phyloP scores from a whole-genome alignment of 2,329 filamentous ascomycete species.

The Diaporthe sp. region DNA sequence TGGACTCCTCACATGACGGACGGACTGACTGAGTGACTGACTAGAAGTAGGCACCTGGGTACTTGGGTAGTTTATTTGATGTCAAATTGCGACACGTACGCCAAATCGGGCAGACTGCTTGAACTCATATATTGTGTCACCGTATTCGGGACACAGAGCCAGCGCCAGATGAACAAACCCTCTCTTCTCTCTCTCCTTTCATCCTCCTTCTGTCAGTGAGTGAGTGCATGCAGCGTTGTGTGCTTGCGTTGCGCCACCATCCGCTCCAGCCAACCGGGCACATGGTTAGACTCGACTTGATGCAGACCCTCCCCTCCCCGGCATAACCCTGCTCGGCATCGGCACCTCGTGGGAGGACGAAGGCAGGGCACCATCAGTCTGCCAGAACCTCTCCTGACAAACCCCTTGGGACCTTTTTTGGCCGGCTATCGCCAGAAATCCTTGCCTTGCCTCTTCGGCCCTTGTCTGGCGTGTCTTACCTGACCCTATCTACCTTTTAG shows the following conservation, averaged over 20 bases:
- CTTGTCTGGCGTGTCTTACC: slow-evolving; percentile 26
- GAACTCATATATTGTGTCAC: neutral
- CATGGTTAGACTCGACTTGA: slow-evolving; percentile 1
- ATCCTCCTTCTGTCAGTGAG: neutral
- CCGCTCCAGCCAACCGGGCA: slow-evolving; percentile 29
- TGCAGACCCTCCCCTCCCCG: slow-evolving; percentile 35
- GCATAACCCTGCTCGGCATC: slow-evolving; percentile 11
- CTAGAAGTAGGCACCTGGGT: neutral
- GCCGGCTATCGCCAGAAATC: slow-evolving; percentile 28
- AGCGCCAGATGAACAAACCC: neutral
- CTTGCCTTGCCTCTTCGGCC: slow-evolving; percentile 20
- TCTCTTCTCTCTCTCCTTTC: neutral
- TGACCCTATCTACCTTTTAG: slow-evolving; percentile 6
- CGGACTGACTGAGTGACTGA: neutral
- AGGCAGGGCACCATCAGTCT: slow-evolving; percentile 10
- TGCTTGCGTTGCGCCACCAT: slow-evolving; percentile 15
- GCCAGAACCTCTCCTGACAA: slow-evolving; percentile 20
- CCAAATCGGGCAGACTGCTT: neutral
- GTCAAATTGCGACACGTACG: neutral
- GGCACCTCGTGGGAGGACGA: slow-evolving; percentile 14
- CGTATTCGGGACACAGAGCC: neutral
- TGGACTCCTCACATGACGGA: slow-evolving; percentile 5
- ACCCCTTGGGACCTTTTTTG: slow-evolving; percentile 9
- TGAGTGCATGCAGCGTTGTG: neutral
- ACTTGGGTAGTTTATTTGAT: neutral